Percentiles rank a stretch among this genome's conserved stretches.
phyloP scores from a whole-genome alignment of 1,284 basidiomycete species.

The Lentinus polychrous region DNA sequence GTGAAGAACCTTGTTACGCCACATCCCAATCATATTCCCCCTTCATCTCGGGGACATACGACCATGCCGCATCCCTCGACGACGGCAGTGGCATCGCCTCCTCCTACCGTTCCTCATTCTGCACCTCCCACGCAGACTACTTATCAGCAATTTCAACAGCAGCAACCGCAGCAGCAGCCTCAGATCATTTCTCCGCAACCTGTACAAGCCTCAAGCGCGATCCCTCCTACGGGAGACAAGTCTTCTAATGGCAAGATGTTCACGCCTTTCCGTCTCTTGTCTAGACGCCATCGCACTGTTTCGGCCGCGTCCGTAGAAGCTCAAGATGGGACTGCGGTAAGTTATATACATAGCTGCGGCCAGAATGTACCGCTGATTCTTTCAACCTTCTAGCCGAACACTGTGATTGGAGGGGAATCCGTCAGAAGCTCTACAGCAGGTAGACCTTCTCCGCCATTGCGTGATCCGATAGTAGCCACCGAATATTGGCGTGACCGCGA shows the following conservation, averaged over 20 bases:
- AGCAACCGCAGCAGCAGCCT: background rate
- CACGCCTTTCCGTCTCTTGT: slow-evolving; percentile 54
- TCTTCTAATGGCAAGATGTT: slow-evolving; percentile 40
- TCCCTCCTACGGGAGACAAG: slow-evolving; percentile 24
- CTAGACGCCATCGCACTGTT: slow-evolving; percentile 55
- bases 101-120: background rate
- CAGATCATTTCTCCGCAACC: slow-evolving; percentile 16
- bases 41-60: slow-evolving; percentile 1
- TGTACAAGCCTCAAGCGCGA: slow-evolving; percentile 4
- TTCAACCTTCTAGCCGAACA: slow-evolving; percentile 46
- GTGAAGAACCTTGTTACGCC: slow-evolving; percentile 16
- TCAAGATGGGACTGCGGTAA: slow-evolving; percentile 66
- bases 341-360: slow-evolving; percentile 23
- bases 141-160: background rate
- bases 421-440: slow-evolving; percentile 48
- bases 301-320: slow-evolving; percentile 73
- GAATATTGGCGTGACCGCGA: slow-evolving; percentile 57
- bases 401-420: slow-evolving; percentile 67
- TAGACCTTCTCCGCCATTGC: slow-evolving; percentile 47
- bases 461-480: slow-evolving; percentile 57
- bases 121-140: background rate
- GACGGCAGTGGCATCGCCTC: background rate
- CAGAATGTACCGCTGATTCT: background rate
- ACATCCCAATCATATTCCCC: slow-evolving; percentile 8
- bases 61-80: background rate